phyloP scores from a whole-genome alignment of 345 rosid species.

The Noccaea bulbosa region DNA sequence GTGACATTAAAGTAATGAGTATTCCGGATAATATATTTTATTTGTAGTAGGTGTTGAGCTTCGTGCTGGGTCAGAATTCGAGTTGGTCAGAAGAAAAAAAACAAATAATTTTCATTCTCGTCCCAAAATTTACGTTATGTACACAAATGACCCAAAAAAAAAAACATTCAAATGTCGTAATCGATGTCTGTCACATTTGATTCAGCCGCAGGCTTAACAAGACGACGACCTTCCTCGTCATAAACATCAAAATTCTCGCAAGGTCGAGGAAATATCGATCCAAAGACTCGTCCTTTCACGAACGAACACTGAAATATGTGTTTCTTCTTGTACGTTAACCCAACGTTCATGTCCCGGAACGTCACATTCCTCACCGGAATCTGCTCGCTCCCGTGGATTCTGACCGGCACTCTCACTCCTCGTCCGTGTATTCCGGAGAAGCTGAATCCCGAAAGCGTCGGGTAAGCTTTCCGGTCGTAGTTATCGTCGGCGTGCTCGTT shows the following conservation, averaged over 20 bases:
- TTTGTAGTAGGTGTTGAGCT: neutral
- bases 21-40: neutral
- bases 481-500: slow-evolving; percentile 86
- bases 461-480: slow-evolving; percentile 67
- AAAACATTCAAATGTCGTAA: slow-evolving; percentile 58
- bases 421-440: slow-evolving; percentile 73
- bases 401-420: slow-evolving; percentile 84
- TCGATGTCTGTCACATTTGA: slow-evolving; percentile 75
- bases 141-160: slow-evolving; percentile 30
- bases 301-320: slow-evolving; percentile 87
- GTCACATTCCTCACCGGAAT: slow-evolving; percentile 75
- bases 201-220: slow-evolving; percentile 60
- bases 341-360: slow-evolving; percentile 74
- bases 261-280: slow-evolving; percentile 75
- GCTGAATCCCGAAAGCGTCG: slow-evolving; percentile 61
- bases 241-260: slow-evolving; percentile 80
- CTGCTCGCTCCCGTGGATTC: slow-evolving; percentile 82
- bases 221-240: slow-evolving; percentile 65
- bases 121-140: slow-evolving; percentile 40
- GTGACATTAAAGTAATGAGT: slow-evolving; percentile 7
- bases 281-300: slow-evolving; percentile 75
- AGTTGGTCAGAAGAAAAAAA: neutral
- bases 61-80: neutral
- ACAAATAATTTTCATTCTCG: slow-evolving; percentile 10
- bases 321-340: slow-evolving; percentile 83